Percentiles rank a stretch among this genome's conserved stretches.
phyloP scores from a whole-genome alignment of 805 yeast species.

The Candida lessepsii region DNA sequence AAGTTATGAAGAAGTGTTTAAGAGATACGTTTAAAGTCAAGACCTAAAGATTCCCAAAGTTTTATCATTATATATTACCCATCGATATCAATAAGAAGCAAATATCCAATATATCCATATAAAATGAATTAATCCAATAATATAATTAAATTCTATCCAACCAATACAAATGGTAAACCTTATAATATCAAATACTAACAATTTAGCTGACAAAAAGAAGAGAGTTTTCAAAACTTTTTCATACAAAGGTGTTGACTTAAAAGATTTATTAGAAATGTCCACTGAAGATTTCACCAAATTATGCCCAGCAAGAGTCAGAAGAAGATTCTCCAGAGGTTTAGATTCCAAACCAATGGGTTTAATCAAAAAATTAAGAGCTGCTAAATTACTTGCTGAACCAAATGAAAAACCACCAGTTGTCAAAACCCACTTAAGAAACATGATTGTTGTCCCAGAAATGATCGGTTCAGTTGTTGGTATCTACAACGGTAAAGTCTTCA shows the following conservation, averaged over 20 bases:
- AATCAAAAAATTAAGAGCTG: constrained; percentile 96
- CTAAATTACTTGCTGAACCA: constrained; percentile 83
- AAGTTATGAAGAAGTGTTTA: not conserved
- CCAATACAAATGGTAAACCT: not conserved
- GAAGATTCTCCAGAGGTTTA: constrained; percentile 98
- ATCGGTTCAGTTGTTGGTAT: constrained; percentile 98
- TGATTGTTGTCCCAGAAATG: constrained; percentile 99
- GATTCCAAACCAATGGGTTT: constrained; percentile 93
- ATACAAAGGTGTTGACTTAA: constrained; percentile 98
- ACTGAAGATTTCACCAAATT: constrained; percentile 96
- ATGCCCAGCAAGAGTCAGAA: constrained; percentile 98
- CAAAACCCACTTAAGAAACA: constrained; percentile 99
- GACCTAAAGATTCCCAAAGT: too few relatives aligned
- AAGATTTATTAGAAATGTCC: constrained; percentile 87
- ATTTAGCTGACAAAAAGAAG: constrained; percentile 65
- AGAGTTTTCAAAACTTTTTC: constrained; percentile 95
- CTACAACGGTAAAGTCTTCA: constrained; percentile 99
- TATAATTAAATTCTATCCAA: too few relatives aligned
- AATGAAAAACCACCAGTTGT: constrained; percentile 97
- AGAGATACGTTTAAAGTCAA: too few relatives aligned
- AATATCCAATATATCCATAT: too few relatives aligned
- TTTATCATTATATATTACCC: too few relatives aligned
- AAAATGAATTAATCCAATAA: too few relatives aligned
- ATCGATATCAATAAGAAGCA: too few relatives aligned
- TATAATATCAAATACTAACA: constrained; percentile 11